Conservation (phyloP, 306 rosid genomes). For the Cicer pinnatifidum region DNA sequence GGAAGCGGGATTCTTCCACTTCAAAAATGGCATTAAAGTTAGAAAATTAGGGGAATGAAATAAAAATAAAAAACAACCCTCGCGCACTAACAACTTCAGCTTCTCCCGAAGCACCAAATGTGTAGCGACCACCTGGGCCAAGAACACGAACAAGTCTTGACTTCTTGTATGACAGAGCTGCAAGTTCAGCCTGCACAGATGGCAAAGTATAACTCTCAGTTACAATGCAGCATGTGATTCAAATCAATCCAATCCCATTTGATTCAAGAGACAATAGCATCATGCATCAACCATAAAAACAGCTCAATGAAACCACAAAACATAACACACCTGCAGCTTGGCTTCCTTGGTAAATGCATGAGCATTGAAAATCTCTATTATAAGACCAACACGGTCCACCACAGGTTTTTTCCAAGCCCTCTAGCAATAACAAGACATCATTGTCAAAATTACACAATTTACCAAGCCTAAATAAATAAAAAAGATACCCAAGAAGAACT, state of each 20-base stretch:
- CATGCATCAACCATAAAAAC: slow-evolving; percentile 16
- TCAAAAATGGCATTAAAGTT: neutral
- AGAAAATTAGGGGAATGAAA: slow-evolving; percentile 15
- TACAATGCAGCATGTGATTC: slow-evolving; percentile 11
- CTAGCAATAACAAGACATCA: slow-evolving; percentile 51
- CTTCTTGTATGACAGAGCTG: slow-evolving; percentile 83
- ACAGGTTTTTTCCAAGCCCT: slow-evolving; percentile 76
- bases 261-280: neutral
- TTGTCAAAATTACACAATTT: slow-evolving; percentile 32
- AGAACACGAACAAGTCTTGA: slow-evolving; percentile 81
- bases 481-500: slow-evolving; percentile 40
- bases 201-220: slow-evolving; percentile 16
- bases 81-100: slow-evolving; percentile 94
- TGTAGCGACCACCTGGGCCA: slow-evolving; percentile 68
- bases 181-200: slow-evolving; percentile 79
- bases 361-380: slow-evolving; percentile 93
- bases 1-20: neutral
- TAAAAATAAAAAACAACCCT: slow-evolving; percentile 57
- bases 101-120: slow-evolving; percentile 81
- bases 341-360: slow-evolving; percentile 91
- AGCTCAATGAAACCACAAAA: slow-evolving; percentile 5
- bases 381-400: slow-evolving; percentile 87
- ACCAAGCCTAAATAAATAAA: neutral
- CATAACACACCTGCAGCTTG: slow-evolving; percentile 68
- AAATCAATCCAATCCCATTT: neutral